Base-by-base conservation (phyloP, 768 basidiomycete species). In the Rhizopogon sp. region DNA sequence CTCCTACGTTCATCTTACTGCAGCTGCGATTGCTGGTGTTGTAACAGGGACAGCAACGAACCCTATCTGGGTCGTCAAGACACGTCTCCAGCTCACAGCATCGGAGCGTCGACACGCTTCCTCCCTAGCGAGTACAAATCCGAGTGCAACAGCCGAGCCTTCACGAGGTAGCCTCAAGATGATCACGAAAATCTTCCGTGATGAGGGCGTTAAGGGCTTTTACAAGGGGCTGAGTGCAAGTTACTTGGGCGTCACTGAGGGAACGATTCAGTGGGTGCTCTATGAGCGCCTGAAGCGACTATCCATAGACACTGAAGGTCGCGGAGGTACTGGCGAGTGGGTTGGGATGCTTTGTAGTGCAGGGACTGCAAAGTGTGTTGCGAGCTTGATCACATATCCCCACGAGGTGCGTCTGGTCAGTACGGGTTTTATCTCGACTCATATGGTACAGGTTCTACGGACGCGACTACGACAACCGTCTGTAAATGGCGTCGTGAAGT, bases 21-120 rank as follows among this genome's bases (percentile, higher is more conserved):
- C 96, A 0, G 97, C 95, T 1, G 88, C 91, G 0, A 65, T 85
- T 9, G 96, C 96, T 1, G 95, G 96, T 0, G 75, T 98, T 60
- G 76, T 78, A 33, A 99, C 97, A 0, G 83, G 94, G 5, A 87
- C 92, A 0, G 92, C 84, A 10, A 98, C 97, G 20, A 99, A 99
- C 69, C 97, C 97, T 0, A 96, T 99, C 25, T 99, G 97, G 97
- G 97, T 99, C 45, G 93, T 99, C 57, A 99, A 98, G 71, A 99
- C 97, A 43, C 86, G 96, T 6, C 64, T 99, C 52, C 97, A 99
- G 66, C 82, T 99, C 14, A 74, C 72, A 3, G 70, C 76, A n/a
- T 66, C 66, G 17, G 65, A 66, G 37, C 67, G 59, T 1, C 66
- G 57, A 25, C 59, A 60, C 2, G 50, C 55, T 14, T 46, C 56